Conservation (phyloP, 1,284 basidiomycete genomes). For the Boletus chippewaensis region DNA sequence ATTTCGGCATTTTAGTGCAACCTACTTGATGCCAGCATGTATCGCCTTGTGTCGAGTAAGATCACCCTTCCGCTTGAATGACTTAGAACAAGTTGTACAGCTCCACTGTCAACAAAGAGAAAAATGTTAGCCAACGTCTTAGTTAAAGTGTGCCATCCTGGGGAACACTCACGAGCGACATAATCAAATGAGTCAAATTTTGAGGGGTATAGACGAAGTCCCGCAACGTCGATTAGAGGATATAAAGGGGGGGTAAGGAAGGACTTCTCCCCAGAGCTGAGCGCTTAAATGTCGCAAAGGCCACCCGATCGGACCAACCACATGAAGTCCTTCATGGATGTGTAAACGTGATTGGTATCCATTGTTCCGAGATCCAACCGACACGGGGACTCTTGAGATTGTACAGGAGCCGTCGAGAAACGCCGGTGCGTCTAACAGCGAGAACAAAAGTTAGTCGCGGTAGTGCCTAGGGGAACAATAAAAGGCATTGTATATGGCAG, state of each 20-base stretch:
- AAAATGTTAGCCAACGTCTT: constrained; percentile 3
- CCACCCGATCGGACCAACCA: constrained; percentile 9
- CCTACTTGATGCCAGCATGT: constrained; percentile 45
- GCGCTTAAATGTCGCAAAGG: constrained; percentile 21
- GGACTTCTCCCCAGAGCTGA: neutral
- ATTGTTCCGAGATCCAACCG: constrained; percentile 20
- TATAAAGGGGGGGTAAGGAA: constrained; percentile 9
- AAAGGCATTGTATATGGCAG: constrained; percentile 1
- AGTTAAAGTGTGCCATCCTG: neutral
- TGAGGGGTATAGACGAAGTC: constrained; percentile 35
- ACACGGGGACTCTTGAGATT: constrained; percentile 1
- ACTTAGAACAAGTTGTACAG: constrained; percentile 39
- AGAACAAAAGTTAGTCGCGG: constrained; percentile 24
- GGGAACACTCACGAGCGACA: constrained; percentile 23
- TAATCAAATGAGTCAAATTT: constrained; percentile 7
- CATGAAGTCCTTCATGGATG: constrained; percentile 6
- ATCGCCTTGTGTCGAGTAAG: constrained; percentile 43
- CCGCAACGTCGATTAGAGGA: constrained; percentile 32
- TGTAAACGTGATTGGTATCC: constrained; percentile 5
- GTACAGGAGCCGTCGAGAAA: constrained; percentile 7
- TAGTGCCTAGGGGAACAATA: constrained; percentile 23
- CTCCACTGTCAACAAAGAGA: constrained; percentile 18
- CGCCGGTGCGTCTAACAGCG: constrained; percentile 4
- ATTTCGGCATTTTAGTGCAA: neutral
- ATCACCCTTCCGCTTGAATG: constrained; percentile 48